phyloP scores from a whole-genome alignment of 345 rosid genomes.

The Camelina sativa region DNA sequence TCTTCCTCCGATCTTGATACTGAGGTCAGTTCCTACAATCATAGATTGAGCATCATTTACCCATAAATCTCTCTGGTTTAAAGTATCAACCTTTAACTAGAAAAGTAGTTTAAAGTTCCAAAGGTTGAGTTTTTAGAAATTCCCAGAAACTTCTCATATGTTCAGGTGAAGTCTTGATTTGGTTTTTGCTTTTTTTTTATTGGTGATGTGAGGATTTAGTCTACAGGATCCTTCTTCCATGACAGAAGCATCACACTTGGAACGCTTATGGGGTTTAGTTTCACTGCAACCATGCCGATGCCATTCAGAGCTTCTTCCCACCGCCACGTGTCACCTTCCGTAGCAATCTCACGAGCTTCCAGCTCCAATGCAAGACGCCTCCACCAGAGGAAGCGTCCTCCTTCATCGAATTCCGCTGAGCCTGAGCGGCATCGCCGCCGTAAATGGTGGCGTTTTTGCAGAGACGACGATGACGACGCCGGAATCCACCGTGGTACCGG shows the following conservation, averaged over 20 bases:
- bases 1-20: slow-evolving; percentile 98
- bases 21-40: slow-evolving; percentile 54
- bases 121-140: slow-evolving; percentile 24
- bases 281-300: slow-evolving; percentile 56
- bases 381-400: slow-evolving; percentile 43
- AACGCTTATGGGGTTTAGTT: slow-evolving; percentile 87
- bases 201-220: slow-evolving; percentile 50
- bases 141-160: not conserved
- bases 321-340: slow-evolving; percentile 47
- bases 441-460: slow-evolving; percentile 88
- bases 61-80: not conserved
- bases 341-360: slow-evolving; percentile 35
- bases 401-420: slow-evolving; percentile 41
- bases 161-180: not conserved
- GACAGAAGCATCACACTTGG: slow-evolving; percentile 95
- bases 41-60: not conserved
- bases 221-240: slow-evolving; percentile 94
- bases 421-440: slow-evolving; percentile 57
- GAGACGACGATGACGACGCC: slow-evolving; percentile 52
- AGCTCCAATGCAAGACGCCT: slow-evolving; percentile 23
- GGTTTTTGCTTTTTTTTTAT: not conserved
- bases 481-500: slow-evolving; percentile 27
- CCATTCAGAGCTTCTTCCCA: slow-evolving; percentile 68
- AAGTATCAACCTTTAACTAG: slow-evolving; percentile 12
- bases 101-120: not conserved